Conservation (phyloP, 805 yeast species). For the Yamadazyma ubonensis region DNA sequence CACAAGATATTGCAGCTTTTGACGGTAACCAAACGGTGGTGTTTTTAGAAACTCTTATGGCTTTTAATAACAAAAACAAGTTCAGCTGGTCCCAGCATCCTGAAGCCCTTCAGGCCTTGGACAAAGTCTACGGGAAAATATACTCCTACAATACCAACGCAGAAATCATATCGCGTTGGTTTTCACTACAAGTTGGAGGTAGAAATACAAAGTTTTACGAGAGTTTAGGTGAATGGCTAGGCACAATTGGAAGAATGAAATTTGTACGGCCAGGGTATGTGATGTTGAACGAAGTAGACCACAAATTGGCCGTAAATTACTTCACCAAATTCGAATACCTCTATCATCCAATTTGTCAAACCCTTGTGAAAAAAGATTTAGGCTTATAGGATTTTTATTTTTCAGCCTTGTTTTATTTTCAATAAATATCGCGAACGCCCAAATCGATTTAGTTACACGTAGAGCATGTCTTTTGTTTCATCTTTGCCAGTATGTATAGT, state of each 20-base stretch:
- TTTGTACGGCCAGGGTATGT: slow-evolving; percentile 86
- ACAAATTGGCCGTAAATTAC: slow-evolving; percentile 61
- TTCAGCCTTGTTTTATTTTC: too few species aligned
- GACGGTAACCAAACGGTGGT: slow-evolving; percentile 76
- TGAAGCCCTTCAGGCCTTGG: slow-evolving; percentile 32
- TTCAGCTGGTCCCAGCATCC: slow-evolving; percentile 39
- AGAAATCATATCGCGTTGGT: slow-evolving; percentile 80
- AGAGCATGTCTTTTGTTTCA: slow-evolving; percentile 33
- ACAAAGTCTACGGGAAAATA: slow-evolving; percentile 29
- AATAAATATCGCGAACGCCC: slow-evolving; percentile 9
- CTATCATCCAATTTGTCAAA: slow-evolving; percentile 84
- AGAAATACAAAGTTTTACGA: slow-evolving; percentile 45
- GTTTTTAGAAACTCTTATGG: slow-evolving; percentile 67
- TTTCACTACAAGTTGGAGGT: slow-evolving; percentile 60
- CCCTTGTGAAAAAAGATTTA: slow-evolving; percentile 81
- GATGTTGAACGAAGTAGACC: slow-evolving; percentile 62
- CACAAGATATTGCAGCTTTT: slow-evolving; percentile 55
- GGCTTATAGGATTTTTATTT: slow-evolving; percentile 24
- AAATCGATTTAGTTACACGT: slow-evolving; percentile 15
- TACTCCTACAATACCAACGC: slow-evolving; percentile 64
- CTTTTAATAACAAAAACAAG: slow-evolving; percentile 42
- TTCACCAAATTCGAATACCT: slow-evolving; percentile 56
- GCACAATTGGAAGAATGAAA: slow-evolving; percentile 92
- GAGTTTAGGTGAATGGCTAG: slow-evolving; percentile 76
- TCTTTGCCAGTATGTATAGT: slow-evolving; percentile 37